phyloP scores from a whole-genome alignment of 2,329 filamentous ascomycete species.

The Sordariomycetes sp. region DNA sequence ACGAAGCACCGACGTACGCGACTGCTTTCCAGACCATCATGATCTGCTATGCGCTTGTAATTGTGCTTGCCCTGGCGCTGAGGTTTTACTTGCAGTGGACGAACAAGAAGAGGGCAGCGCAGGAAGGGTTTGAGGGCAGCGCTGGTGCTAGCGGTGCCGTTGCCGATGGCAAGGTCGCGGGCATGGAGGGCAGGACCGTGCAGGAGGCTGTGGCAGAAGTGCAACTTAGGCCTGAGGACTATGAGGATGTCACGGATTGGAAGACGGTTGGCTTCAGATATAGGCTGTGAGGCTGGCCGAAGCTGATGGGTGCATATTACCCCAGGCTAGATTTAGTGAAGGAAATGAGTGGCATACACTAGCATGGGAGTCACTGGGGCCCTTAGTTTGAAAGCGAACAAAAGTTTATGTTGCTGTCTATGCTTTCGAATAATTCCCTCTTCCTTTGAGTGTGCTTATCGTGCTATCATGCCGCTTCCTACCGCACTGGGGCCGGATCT shows the following conservation, averaged over 20 bases:
- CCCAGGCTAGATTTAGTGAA: too few relatives aligned
- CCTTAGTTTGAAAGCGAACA: too few relatives aligned
- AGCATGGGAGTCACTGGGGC: too few relatives aligned
- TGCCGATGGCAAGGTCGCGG: conserved; percentile 23
- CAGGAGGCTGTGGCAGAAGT: conserved; percentile 22
- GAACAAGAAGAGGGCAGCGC: conserved; percentile 30
- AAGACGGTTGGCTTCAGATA: conserved; percentile 51
- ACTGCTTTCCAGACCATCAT: conserved; percentile 47
- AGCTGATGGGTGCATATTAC: too few relatives aligned
- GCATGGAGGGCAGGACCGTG: conserved; percentile 13
- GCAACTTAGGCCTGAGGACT: conserved; percentile 32
- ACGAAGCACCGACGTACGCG: conserved; percentile 39
- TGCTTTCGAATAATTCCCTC: too few relatives aligned
- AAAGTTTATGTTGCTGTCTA: too few relatives aligned
- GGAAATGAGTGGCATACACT: too few relatives aligned
- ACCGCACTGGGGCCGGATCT: too few relatives aligned
- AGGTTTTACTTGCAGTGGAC: conserved; percentile 36
- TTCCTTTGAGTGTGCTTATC: too few relatives aligned
- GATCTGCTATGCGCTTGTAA: conserved; percentile 43
- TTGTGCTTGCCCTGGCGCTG: conserved; percentile 31
- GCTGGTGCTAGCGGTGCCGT: conserved; percentile 30
- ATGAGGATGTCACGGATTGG: conserved; percentile 53
- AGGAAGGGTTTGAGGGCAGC: conserved; percentile 36
- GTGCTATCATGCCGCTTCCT: too few relatives aligned
- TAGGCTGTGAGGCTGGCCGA: too few relatives aligned